Percentiles rank a stretch among this genome's conserved stretches.
phyloP scores from a whole-genome alignment of 2,329 filamentous ascomycete species.

The Trichoderma arundinaceum region DNA sequence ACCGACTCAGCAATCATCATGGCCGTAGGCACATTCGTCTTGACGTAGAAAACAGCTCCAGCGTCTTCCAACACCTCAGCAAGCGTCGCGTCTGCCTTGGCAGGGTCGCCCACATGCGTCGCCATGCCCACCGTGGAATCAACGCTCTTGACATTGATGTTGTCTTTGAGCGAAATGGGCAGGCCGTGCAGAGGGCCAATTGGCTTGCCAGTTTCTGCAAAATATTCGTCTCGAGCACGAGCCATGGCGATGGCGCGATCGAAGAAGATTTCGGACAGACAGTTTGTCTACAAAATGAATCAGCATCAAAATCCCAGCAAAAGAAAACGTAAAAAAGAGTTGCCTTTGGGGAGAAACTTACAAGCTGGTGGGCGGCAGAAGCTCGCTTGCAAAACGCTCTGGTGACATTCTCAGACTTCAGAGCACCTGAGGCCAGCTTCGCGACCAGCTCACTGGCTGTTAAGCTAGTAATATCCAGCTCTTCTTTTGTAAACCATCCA shows the following conservation, averaged over 20 bases:
- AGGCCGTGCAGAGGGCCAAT: conserved; percentile 69
- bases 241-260: conserved; percentile 57
- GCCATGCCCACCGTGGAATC: conserved; percentile 69
- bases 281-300: conserved; percentile 51
- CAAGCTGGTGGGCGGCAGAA: conserved; percentile 62
- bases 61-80: conserved; percentile 51
- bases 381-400: conserved; percentile 62
- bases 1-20: conserved; percentile 73
- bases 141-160: conserved; percentile 66
- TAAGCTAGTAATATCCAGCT: conserved; percentile 55
- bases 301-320: neutral
- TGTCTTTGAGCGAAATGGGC: conserved; percentile 72
- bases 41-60: conserved; percentile 62
- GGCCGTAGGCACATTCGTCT: conserved; percentile 64
- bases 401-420: conserved; percentile 49
- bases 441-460: conserved; percentile 50
- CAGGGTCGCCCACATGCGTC: conserved; percentile 64
- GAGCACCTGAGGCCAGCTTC: conserved; percentile 45
- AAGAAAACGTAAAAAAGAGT: conserved; percentile 34
- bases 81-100: conserved; percentile 48
- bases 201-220: conserved; percentile 53
- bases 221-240: conserved; percentile 54
- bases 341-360: conserved; percentile 42
- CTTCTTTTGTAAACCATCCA: conserved; percentile 61
- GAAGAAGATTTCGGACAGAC: conserved; percentile 61